phyloP scores from a whole-genome alignment of 176 grass and related monocot genomes.

The Oryza punctata region DNA sequence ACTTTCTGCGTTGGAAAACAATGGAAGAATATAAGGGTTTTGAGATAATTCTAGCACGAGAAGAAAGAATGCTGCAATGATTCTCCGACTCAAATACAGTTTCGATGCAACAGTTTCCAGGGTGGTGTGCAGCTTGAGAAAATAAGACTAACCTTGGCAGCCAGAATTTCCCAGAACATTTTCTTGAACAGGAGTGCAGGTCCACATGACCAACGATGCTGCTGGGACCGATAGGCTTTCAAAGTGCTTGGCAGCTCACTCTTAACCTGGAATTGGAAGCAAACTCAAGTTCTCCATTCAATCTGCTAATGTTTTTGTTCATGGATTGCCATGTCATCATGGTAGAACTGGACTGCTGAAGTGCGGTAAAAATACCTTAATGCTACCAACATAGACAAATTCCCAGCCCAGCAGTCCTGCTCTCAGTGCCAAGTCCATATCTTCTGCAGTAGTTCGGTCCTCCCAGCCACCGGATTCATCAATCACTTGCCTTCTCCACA shows the following conservation, averaged over 20 bases:
- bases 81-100: too few relatives aligned
- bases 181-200: constrained; percentile 74
- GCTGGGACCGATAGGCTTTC: constrained; percentile 78
- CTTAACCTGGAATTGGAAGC: constrained; percentile 56
- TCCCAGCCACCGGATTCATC: constrained; percentile 60
- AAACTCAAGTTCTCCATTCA: neutral
- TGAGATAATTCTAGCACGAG: neutral
- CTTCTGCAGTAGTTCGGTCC: constrained; percentile 62
- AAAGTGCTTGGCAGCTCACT: constrained; percentile 74
- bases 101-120: neutral
- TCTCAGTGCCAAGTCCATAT: constrained; percentile 75
- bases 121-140: neutral
- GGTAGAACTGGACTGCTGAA: neutral
- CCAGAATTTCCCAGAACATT: constrained; percentile 61
- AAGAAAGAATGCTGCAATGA: neutral
- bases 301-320: neutral
- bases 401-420: constrained; percentile 72
- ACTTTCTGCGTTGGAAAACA: constrained; percentile 48
- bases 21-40: neutral
- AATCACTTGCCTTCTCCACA: constrained; percentile 58
- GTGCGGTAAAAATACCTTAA: constrained; percentile 45
- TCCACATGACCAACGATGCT: constrained; percentile 92
- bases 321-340: neutral
- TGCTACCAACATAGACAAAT: constrained; percentile 63
- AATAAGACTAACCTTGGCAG: constrained; percentile 48